These are phyloP conservation scores for Myxozyma neglecta DNA, from an alignment of 805 yeast genomes.

Conservation along the genomic window DNA sequence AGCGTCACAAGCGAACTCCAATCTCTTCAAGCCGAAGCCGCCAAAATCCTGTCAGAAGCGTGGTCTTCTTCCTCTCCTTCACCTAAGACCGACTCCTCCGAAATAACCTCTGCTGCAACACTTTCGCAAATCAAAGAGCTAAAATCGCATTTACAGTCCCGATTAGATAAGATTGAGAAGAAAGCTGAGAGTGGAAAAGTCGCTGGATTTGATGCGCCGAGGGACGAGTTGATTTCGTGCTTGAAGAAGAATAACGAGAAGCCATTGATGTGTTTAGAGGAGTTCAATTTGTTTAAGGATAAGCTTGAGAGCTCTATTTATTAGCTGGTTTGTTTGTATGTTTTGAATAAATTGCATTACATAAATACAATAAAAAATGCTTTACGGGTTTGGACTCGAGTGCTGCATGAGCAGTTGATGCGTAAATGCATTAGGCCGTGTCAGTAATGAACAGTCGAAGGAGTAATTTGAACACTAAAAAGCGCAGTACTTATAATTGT, in stretches of 20 bases:
- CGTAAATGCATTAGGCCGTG: too few relatives aligned
- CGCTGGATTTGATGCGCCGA: slow-evolving; percentile 34
- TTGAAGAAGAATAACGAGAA: slow-evolving; percentile 56
- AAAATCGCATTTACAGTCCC: slow-evolving; percentile 24
- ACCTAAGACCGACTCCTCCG: slow-evolving; percentile 4
- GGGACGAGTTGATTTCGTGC: slow-evolving; percentile 57
- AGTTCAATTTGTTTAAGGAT: slow-evolving; percentile 66
- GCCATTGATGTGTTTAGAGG: slow-evolving; percentile 80
- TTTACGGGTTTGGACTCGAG: too few relatives aligned
- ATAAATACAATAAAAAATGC: background rate
- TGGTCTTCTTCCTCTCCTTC: slow-evolving; percentile 1
- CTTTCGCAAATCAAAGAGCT: slow-evolving; percentile 23
- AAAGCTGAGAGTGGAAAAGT: slow-evolving; percentile 41
- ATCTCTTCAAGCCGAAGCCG: slow-evolving; percentile 38
- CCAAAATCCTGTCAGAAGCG: slow-evolving; percentile 32
- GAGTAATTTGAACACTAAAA: too few relatives aligned
- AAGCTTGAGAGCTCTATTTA: slow-evolving; percentile 44
- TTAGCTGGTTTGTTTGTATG: background rate
- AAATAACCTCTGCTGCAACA: slow-evolving; percentile 26
- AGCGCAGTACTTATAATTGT: too few relatives aligned
- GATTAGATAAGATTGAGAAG: slow-evolving; percentile 39
- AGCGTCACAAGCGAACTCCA: slow-evolving; percentile 40
- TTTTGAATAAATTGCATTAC: background rate
- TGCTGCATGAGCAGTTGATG: too few relatives aligned
- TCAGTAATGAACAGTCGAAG: too few relatives aligned